Percentiles rank a stretch among this genome's conserved stretches.
phyloP scores from a whole-genome alignment of 2,329 filamentous ascomycete species.

The Calonectria montana region DNA sequence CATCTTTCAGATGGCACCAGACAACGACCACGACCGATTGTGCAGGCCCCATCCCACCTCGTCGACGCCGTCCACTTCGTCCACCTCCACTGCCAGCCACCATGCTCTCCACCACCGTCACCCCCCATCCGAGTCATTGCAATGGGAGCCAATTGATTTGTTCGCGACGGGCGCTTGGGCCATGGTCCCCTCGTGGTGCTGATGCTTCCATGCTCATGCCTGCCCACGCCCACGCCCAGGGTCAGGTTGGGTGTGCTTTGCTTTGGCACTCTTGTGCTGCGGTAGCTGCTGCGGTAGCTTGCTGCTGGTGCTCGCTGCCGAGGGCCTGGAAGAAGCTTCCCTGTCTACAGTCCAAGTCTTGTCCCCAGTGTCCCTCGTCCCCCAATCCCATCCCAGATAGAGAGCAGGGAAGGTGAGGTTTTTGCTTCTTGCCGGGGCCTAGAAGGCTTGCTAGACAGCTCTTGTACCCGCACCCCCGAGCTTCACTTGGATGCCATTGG shows the following conservation, averaged over 20 bases:
- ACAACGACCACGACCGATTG: conserved; percentile 19
- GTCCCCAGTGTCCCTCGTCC: conserved; percentile 16
- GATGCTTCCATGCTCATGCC: conserved; percentile 30
- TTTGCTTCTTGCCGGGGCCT: conserved; percentile 37
- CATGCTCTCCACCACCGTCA: conserved; percentile 34
- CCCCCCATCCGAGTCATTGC: conserved; percentile 45
- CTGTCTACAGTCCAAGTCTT: conserved; percentile 24
- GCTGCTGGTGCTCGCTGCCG: conserved; percentile 14
- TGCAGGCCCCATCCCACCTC: conserved; percentile 19
- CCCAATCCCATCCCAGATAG: conserved; percentile 29
- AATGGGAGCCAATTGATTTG: conserved; percentile 47
- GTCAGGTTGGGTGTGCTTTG: conserved; percentile 19
- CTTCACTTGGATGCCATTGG: conserved; percentile 39
- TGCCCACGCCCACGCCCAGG: conserved; percentile 3
- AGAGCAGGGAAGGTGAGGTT: conserved; percentile 29
- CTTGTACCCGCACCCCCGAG: conserved; percentile 39
- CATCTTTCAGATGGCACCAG: conserved; percentile 35
- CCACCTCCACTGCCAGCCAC: conserved; percentile 37
- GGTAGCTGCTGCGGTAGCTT: conserved; percentile 4
- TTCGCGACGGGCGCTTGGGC: conserved; percentile 38
- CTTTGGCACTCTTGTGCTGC: conserved; percentile 28
- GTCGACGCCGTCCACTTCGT: conserved; percentile 30
- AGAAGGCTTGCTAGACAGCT: conserved; percentile 41
- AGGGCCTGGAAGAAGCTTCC: conserved; percentile 37
- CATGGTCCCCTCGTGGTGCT: conserved; percentile 36